Base-by-base conservation (phyloP, 192 early-diverging fungal genomes). In the Geosiphon pyriformis region DNA sequence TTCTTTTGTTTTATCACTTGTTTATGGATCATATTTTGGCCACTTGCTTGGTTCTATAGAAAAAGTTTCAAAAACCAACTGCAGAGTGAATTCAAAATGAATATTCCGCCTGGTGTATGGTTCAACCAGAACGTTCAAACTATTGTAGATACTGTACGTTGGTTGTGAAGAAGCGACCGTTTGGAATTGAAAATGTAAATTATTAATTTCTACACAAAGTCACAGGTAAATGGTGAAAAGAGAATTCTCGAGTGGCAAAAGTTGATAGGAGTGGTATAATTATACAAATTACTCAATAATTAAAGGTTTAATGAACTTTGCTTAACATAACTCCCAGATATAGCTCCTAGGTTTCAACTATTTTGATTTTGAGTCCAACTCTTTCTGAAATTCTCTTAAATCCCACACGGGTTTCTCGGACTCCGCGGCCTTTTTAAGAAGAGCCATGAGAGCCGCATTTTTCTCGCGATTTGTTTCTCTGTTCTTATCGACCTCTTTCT, bases 61-160 rank as follows among this genome's bases (percentile, higher is more conserved):
- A 67, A 74, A n/a, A 64, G 60, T 30, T 64, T 64, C 34, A 78
- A 70, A 23, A 59, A 61, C 6, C 48, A 57, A 4, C 26, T 78
- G 18, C 54, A 64, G 46, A 74, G 72, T 58, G 68, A 74, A 51
- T 78, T 78, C 37, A 15, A 65, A 31, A 72, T 78, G 72, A 68
- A 64, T 47, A 68, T 78, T 35, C 60, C 66, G 0, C 58, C 70
- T 3, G 27, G 29, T 7, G 70, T 74, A 2, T 74, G 73, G 54
- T 74, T 63, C 47, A 34, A 42, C 18, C 20, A 33, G 2, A 72
- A 69, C 29, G 70, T 66, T 46, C 69, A 70, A 61, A 69, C 60
- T 25, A 75, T 75, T 46, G 29, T 75, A 27, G 67, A 69, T 12
- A 55, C 20, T 55, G 53, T 55, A 12, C 20, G 53, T 20, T 55